phyloP scores from a whole-genome alignment of 2,329 filamentous ascomycete genomes.

The Saccharata proteae region DNA sequence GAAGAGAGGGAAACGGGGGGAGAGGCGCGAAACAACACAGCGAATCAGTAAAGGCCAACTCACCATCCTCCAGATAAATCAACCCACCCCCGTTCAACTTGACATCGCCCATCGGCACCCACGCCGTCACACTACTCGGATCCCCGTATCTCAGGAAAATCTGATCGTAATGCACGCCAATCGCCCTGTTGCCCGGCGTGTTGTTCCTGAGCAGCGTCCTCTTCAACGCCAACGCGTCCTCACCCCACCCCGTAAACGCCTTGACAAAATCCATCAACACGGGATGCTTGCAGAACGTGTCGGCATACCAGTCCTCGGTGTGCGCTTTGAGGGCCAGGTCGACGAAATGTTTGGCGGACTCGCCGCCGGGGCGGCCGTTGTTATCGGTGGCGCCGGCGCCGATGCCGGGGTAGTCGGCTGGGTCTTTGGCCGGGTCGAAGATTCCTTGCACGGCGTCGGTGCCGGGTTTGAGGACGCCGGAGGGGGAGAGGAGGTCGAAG shows the following conservation, averaged over 20 bases:
- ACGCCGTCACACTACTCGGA: constrained; percentile 20
- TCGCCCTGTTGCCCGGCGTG: constrained; percentile 35
- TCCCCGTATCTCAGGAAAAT: constrained; percentile 29
- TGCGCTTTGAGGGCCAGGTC: constrained; percentile 44
- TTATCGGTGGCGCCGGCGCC: constrained; percentile 30
- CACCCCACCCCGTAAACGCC: constrained; percentile 42
- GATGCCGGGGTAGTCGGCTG: constrained; percentile 39
- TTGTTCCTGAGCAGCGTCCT: constrained; percentile 45
- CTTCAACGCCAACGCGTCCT: constrained; percentile 33
- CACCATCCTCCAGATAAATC: constrained; percentile 29
- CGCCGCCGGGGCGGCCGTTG: constrained; percentile 33
- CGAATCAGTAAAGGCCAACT: no score
- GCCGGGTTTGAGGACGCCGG: constrained; percentile 43
- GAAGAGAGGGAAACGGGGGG: no score
- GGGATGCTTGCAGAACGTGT: constrained; percentile 43
- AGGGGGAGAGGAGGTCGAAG: constrained; percentile 42
- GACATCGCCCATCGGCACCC: constrained; percentile 28
- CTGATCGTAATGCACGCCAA: constrained; percentile 32
- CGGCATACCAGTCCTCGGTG: constrained; percentile 30
- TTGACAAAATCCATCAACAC: constrained; percentile 38
- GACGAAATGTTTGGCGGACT: constrained; percentile 33
- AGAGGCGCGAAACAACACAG: no score
- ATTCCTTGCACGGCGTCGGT: constrained; percentile 41
- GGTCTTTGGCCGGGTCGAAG: constrained; percentile 34
- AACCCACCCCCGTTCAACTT: constrained; percentile 26